Base-by-base conservation (phyloP, 2,329 filamentous ascomycete species). In the Aspergillus japonicus region DNA sequence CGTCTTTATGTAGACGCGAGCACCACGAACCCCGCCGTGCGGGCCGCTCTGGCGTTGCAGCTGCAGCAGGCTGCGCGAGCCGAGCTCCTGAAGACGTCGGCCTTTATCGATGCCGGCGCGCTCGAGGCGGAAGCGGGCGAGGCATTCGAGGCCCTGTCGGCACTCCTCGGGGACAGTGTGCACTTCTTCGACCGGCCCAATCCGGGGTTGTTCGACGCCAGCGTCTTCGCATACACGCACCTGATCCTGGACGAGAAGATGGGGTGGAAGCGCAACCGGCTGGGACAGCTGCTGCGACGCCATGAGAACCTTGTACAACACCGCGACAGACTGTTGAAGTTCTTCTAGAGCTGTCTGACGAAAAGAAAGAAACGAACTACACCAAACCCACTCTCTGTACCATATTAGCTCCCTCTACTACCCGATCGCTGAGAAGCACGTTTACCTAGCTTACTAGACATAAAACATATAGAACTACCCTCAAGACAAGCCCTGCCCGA, bases 221-320 rank as follows among this genome's bases (percentile, higher is more conserved):
- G 86, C 56, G 85, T 98, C 2, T 98, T 97, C 77, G 88, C 92
- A 3, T 99, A 97, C 75, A 93, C 91, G 0, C 87, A 96, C 74
- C 79, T 96, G 54, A 80, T 98, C 55, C 77, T 96, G 54, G 86
- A 90, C 61, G 82, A 87, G 35, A 69, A 68, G 2, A 69, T 92
- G 64, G 80, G 77, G 1, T 93, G 90, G 90, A 80, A 78, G 60
- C 85, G 90, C 58, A 83, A 82, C 61, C 79, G 81, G 56, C 77
- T 96, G 54, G 80, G 75, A 14, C 80, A 83, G 57, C 77, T 84
- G 54, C 70, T 96, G 59, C 75, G 73, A 54, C 78, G 78, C 59
- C 83, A 86, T 67, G 78, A 80, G 6, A 87, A 86, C 66, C 79
- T 97, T 63, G 84, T 89, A 59, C 77, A 75, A 68, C 90, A 93